phyloP scores from a whole-genome alignment of 352 stramenopile species.

The Elongisporangium senticosum region DNA sequence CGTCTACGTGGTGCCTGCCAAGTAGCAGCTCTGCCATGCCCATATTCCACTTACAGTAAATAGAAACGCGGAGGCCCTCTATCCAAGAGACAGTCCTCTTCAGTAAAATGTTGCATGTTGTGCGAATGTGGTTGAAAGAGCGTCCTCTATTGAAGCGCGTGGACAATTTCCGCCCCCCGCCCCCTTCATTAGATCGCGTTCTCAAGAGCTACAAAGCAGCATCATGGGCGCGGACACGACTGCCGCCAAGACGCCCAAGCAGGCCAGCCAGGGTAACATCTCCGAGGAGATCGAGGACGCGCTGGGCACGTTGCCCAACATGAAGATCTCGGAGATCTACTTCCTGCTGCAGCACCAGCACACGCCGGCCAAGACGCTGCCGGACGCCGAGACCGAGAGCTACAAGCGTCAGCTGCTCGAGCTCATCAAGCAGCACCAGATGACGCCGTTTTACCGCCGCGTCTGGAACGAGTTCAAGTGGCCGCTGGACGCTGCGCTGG shows the following conservation, averaged over 20 bases:
- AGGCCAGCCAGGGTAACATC: slow-evolving; percentile 77
- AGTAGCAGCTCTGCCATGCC: neutral
- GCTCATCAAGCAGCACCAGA: slow-evolving; percentile 57
- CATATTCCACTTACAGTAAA: neutral
- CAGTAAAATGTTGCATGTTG: neutral
- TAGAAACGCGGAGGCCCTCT: neutral
- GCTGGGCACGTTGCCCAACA: slow-evolving; percentile 71
- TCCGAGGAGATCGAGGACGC: slow-evolving; percentile 85
- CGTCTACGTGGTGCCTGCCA: slow-evolving; percentile 41
- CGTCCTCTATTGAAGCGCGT: neutral
- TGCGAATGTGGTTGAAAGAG: neutral
- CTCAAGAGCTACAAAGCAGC: slow-evolving; percentile 1
- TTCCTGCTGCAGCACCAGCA: slow-evolving; percentile 77
- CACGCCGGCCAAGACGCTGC: slow-evolving; percentile 26
- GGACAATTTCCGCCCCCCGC: neutral
- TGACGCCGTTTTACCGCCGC: slow-evolving; percentile 77
- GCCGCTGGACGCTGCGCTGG: slow-evolving; percentile 48
- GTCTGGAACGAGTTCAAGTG: slow-evolving; percentile 71
- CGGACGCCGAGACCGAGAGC: slow-evolving; percentile 18
- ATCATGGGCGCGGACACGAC: slow-evolving; percentile 9
- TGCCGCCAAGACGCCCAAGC: slow-evolving; percentile 29
- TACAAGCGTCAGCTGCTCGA: slow-evolving; percentile 51
- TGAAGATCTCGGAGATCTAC: slow-evolving; percentile 68
- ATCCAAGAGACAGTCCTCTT: neutral
- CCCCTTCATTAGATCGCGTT: neutral